These are phyloP conservation scores for Lachnellula subtilissima DNA, from an alignment of 2,329 filamentous ascomycete species.

Conservation along the genomic window DNA sequence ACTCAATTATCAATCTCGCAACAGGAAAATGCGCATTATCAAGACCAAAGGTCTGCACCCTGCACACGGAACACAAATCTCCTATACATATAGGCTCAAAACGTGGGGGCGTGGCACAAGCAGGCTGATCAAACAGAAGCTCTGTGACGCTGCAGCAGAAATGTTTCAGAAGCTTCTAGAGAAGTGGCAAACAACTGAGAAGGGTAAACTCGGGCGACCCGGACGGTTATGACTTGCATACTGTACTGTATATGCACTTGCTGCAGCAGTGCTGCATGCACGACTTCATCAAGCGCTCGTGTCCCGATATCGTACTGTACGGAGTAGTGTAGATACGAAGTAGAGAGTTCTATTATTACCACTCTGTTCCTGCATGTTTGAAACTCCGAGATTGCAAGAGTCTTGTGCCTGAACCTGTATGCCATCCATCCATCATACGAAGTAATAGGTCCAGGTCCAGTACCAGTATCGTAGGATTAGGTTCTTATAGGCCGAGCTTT, in stretches of 20 bases:
- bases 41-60: neutral
- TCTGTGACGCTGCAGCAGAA: slow-evolving; percentile 10
- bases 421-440: neutral
- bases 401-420: neutral
- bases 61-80: neutral
- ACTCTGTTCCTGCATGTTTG: slow-evolving; percentile 11
- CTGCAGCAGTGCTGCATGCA: neutral
- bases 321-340: too few relatives aligned
- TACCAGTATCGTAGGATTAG: neutral
- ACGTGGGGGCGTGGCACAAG: neutral
- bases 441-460: neutral
- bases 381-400: slow-evolving; percentile 2
- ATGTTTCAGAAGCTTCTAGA: slow-evolving; percentile 15
- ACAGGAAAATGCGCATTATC: neutral
- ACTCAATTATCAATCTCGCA: neutral
- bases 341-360: neutral
- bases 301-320: neutral
- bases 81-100: neutral
- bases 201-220: slow-evolving; percentile 12
- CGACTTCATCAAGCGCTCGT: neutral
- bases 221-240: slow-evolving; percentile 14
- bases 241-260: neutral
- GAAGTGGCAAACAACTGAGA: slow-evolving; percentile 5
- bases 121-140: slow-evolving; percentile 10
- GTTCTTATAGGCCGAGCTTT: too few relatives aligned